Conservation (phyloP, 345 rosid genomes). For the Gynandropsis gynandra region DNA sequence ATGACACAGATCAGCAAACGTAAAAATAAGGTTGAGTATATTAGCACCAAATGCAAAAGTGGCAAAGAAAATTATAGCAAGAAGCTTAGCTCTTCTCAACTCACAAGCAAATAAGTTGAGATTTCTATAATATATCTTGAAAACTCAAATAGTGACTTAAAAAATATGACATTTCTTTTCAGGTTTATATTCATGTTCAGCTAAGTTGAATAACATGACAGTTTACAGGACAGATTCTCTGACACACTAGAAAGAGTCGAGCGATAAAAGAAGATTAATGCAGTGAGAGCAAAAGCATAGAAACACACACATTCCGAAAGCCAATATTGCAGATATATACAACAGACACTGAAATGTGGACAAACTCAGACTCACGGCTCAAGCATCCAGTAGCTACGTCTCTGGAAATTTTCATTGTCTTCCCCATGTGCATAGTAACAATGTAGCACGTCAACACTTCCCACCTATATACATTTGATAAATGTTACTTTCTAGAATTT, state of each 20-base stretch:
- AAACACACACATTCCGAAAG: background rate
- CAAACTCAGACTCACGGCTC: conserved; percentile 51
- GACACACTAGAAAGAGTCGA: background rate
- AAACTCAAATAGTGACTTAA: too few species aligned
- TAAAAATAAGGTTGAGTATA: conserved; percentile 6
- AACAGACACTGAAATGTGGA: background rate
- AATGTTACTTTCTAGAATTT: conserved; percentile 23
- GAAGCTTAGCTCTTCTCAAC: conserved; percentile 1
- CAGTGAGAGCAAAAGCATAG: background rate
- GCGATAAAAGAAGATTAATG: background rate
- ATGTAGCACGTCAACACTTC: conserved; percentile 84
- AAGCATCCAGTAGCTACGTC: conserved; percentile 98
- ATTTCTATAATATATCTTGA: background rate
- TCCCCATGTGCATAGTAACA: conserved; percentile 98
- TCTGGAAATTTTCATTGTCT: conserved; percentile 81
- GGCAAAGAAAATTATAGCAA: conserved; percentile 2
- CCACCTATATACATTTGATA: conserved; percentile 53
- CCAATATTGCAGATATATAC: background rate
- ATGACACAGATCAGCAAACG: conserved; percentile 7
- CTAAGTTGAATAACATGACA: too few species aligned
- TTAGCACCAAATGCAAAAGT: conserved; percentile 16
- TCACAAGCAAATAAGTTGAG: background rate
- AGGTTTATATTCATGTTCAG: too few species aligned
- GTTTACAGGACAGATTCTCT: too few species aligned
- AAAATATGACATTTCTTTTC: too few species aligned